A percentile compares a stretch with the other conserved stretches of the same genome.
phyloP scores from a whole-genome alignment of 176 grass and related monocot genomes.

The Panicum miliaceum region DNA sequence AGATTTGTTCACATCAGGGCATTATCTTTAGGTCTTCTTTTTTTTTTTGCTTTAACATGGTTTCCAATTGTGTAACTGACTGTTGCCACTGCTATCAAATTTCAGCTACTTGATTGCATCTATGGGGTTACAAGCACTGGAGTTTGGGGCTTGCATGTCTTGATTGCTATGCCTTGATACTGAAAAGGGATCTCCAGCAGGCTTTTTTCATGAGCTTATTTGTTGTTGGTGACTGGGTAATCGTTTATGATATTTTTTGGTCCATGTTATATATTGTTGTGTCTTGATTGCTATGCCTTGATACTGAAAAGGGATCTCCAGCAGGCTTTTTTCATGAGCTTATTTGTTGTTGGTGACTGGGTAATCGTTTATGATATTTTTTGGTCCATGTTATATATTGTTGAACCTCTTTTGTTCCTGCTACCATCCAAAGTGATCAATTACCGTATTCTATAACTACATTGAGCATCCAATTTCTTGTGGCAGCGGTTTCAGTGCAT shows the following conservation, averaged over 20 bases:
- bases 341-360: conserved; percentile 93
- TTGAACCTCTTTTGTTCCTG: neutral
- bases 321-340: conserved; percentile 74
- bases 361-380: conserved; percentile 38
- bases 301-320: conserved; percentile 68
- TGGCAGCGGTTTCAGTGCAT: neutral
- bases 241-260: neutral
- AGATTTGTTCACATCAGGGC: neutral
- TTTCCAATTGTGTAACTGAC: conserved; percentile 21
- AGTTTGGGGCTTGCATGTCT: conserved; percentile 85
- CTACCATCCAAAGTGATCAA: neutral
- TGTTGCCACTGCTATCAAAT: conserved; percentile 25
- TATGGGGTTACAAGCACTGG: conserved; percentile 90
- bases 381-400: neutral
- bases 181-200: conserved; percentile 71
- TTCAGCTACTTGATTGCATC: conserved; percentile 89
- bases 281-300: conserved; percentile 74
- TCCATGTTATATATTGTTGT: neutral
- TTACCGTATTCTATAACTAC: neutral
- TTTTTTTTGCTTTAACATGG: neutral
- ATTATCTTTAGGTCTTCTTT: neutral
- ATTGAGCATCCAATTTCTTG: neutral
- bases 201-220: conserved; percentile 85
- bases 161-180: conserved; percentile 73
- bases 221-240: conserved; percentile 90